Conservation (phyloP, 2,329 filamentous ascomycete species). For the Neopestalotiopsis clavispora region DNA sequence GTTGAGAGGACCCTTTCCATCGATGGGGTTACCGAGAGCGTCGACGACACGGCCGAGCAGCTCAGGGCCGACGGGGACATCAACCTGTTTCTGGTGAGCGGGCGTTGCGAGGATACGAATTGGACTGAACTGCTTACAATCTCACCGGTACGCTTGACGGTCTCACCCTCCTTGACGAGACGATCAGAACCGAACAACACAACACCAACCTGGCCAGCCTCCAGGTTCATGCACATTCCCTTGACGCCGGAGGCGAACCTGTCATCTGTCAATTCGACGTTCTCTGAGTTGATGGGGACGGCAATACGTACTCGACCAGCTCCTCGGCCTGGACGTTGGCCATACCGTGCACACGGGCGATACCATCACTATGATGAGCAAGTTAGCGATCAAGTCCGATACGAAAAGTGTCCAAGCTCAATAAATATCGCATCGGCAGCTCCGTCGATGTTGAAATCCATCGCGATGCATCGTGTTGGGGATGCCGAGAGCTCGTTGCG, state of each 20-base stretch:
- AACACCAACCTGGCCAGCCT: constrained; percentile 99
- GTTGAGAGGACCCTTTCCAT: constrained; percentile 98
- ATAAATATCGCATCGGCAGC: constrained; percentile 5
- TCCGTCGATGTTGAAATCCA: not conserved
- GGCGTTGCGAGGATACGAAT: not conserved
- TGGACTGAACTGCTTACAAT: constrained; percentile 73
- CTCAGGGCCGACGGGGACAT: constrained; percentile 91
- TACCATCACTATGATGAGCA: constrained; percentile 83
- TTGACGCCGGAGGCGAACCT: constrained; percentile 99
- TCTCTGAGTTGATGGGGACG: constrained; percentile 22
- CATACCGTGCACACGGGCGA: constrained; percentile 99
- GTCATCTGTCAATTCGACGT: constrained; percentile 28
- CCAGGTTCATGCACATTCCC: constrained; percentile 99
- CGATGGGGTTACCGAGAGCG: constrained; percentile 98
- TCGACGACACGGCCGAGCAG: constrained; percentile 98
- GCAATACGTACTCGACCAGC: constrained; percentile 89
- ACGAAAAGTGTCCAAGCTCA: not conserved
- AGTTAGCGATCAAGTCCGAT: constrained; percentile 29
- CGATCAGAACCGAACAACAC: constrained; percentile 99
- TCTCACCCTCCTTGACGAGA: constrained; percentile 99
- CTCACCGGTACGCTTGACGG: constrained; percentile 98
- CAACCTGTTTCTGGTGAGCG: constrained; percentile 67
- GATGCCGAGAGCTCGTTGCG: not conserved
- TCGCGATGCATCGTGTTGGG: constrained; percentile 25
- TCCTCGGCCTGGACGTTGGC: constrained; percentile 99